These are phyloP conservation scores for Rhizoclosmatium globosum DNA, from an alignment of 192 early-diverging fungal genomes.

Conservation along the genomic window DNA sequence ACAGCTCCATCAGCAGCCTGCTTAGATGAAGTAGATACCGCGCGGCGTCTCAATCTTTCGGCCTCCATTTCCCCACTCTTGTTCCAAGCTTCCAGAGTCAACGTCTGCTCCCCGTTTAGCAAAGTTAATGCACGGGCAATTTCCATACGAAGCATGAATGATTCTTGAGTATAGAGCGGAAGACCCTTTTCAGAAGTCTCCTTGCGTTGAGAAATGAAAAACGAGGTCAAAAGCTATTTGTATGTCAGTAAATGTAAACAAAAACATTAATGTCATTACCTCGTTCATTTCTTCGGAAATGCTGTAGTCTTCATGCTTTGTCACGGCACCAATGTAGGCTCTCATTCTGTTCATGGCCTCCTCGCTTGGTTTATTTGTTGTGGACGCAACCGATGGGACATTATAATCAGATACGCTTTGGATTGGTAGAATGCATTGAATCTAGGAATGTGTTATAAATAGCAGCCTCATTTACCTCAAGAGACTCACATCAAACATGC, in stretches of 20 bases:
- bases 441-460: conserved; percentile 1
- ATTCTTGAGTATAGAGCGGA: conserved; percentile 26
- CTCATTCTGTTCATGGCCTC: conserved; percentile 11
- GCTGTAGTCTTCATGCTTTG: not conserved
- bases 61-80: conserved; percentile 37
- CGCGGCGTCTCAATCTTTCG: conserved; percentile 2
- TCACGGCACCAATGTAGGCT: conserved; percentile 5
- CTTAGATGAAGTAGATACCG: not conserved
- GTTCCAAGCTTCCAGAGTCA: conserved; percentile 31
- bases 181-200: conserved; percentile 1
- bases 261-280: not conserved
- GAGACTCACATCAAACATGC: conserved; percentile 45
- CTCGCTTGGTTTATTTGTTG: not conserved
- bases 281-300: conserved; percentile 35
- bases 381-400: not conserved
- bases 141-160: conserved; percentile 35
- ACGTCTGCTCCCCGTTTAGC: conserved; percentile 5
- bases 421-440: conserved; percentile 25
- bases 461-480: not conserved
- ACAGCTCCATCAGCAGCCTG: not conserved
- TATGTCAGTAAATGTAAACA: not conserved
- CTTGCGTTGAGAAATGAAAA: conserved; percentile 22
- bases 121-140: conserved; percentile 26
- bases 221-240: conserved; percentile 14
- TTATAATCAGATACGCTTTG: not conserved